Base-by-base conservation (phyloP, 805 yeast genomes). In the Nakazawaea molendinolei region DNA sequence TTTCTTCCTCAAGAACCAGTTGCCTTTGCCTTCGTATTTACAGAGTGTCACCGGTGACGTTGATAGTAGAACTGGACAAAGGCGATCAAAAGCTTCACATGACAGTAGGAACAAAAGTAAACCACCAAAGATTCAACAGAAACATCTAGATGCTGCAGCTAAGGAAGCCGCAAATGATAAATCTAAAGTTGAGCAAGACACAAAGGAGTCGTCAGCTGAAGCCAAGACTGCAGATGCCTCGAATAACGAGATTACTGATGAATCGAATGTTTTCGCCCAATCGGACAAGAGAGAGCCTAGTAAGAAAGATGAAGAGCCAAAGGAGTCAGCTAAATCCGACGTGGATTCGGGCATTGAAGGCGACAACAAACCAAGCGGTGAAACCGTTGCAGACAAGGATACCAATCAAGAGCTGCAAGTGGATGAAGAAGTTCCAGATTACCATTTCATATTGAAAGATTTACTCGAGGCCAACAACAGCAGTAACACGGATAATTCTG, bases 1-100 rank as follows among this genome's bases (percentile, higher is more conserved):
- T 74, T 79, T 79, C 45, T 86, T 81, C 53, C 61, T 87, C 40
- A 84, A 86, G 50, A 71, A 78, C 34, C 84, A 83, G 1, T 57
- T 77, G 24, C 81, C 83, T 8, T 74, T 90, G 3, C 98, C 98
- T 0, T 77, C 71, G 3, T 89, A 86, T 50, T 61, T 92, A 41
- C 66, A 65, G 36, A 78, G 81, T 44, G 97, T 90, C 15, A 90
- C 97, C 1, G 97, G 97, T 31, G 95, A 80, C 45, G 51, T 78
- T 30, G 86, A 78, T 9, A 30, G 25, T 20, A 24, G 16, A 20
- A 8, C 13, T 13, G 28, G 33, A 14, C 17, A 10, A 20, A 21
- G 17, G 10, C 14, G 12, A 24, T 27, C 14, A 29, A 28, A 35
- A 34, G 32, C 22, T 9, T 10, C 15, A 13, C n/a, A 18, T 24